Evolutionary conservation across 2,329 filamentous ascomycete species (phyloP), one percentile per base, ranked within the genome.

Genomic region (Plectosphaerella sp.): DNA sequence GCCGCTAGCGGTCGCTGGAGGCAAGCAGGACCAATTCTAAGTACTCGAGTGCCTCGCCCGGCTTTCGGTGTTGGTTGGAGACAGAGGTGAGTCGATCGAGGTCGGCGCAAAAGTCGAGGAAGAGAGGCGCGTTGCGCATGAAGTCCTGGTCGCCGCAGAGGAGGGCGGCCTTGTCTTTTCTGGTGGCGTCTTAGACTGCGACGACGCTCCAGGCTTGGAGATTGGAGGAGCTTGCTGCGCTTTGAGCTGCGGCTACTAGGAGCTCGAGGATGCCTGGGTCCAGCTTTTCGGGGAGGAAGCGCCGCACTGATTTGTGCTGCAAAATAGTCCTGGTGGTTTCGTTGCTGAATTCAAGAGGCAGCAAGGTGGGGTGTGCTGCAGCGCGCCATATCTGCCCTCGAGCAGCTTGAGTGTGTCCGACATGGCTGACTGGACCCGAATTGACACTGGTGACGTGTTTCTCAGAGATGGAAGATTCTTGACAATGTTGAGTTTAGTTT

Each of bases 151-250:
- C 57, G 35, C 57, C 62, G 41, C 61, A 60, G 3, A 69, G 55
- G 1, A 48, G 28, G 2, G 67, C 64, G 11, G 61, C 59, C 45
- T 58, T 33, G 16, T 56, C 51, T 45, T 68, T 67, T 35, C 58
- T 59, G n/a, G 50, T 53, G 4, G 58, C 47, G 37, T 66, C 61
- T 28, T 58, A 35, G 12, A 68, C 49, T 12, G 64, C 62, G 20
- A 69, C 54, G 14, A 63, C 63, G 50, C 64, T 66, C 64, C 66
- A 69, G 0, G 64, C 64, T 50, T 69, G 67, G 25, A 68, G 54
- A 54, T 68, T 67, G 8, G 63, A 68, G 14, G 65, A 68, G 3
- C 65, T 66, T 6, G 65, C 58, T 9, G 67, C 66, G 51, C 64
- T 66, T 50, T 68, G 66, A 3, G 60, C 66, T n/a, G 63, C 66